Evolutionary conservation across 139 green algal genomes (phyloP).

Genomic region (Chlamydomonas asymmetrica): DNA sequence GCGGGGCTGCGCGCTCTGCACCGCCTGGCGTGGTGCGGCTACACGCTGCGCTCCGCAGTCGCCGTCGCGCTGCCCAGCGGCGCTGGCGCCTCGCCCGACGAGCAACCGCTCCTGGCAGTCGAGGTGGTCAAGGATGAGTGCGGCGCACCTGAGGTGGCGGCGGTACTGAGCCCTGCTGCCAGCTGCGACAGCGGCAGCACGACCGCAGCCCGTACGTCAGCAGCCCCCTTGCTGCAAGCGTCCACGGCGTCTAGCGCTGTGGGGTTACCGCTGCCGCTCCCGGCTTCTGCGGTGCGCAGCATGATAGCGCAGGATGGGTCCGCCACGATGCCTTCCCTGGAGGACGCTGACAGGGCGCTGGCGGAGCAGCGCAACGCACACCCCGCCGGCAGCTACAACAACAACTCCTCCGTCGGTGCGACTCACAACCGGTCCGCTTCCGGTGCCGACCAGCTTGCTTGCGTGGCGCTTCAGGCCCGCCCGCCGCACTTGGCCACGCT

Average conservation of each 20-base stretch:
- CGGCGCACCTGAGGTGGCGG: not conserved
- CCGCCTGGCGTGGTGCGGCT: conserved; percentile 27
- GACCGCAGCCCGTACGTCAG: too few relatives aligned
- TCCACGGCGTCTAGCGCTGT: too few relatives aligned
- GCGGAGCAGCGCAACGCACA: too few relatives aligned
- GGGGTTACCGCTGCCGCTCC: too few relatives aligned
- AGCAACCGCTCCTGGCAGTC: not conserved
- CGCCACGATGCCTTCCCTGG: too few relatives aligned
- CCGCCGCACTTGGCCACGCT: not conserved
- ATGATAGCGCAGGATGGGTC: too few relatives aligned
- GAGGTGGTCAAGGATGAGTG: conserved; percentile 27
- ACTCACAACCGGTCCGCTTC: not conserved
- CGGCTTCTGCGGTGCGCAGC: too few relatives aligned
- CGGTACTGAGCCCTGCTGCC: not conserved
- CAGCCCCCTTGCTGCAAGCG: too few relatives aligned
- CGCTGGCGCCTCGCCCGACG: not conserved
- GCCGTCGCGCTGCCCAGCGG: not conserved
- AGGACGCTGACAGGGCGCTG: too few relatives aligned
- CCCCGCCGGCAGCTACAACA: too few relatives aligned
- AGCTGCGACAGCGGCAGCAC: not conserved
- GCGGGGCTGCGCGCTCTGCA: conserved; percentile 18
- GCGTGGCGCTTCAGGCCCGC: conserved; percentile 24
- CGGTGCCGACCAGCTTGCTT: conserved; percentile 9
- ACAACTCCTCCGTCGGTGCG: too few relatives aligned
- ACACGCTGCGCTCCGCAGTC: conserved; percentile 1